Evolutionary conservation across 2,329 filamentous ascomycete species (phyloP).

Genomic region (Ramichloridium luteum): DNA sequence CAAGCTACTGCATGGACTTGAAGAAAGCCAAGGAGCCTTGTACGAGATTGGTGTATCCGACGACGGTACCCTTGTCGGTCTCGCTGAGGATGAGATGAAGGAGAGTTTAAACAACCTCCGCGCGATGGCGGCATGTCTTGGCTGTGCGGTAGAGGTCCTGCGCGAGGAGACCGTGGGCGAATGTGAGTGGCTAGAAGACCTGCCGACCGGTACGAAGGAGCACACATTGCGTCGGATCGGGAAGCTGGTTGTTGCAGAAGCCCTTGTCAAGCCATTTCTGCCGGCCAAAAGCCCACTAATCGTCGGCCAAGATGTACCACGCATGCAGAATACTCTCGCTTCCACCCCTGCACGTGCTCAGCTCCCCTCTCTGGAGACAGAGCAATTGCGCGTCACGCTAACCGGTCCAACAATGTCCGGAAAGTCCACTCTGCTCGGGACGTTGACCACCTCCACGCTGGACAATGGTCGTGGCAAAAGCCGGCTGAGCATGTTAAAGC

Average conservation of each 20-base stretch:
- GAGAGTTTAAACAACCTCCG: constrained; percentile 77
- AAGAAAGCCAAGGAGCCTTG: constrained; percentile 83
- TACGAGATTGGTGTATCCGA: constrained; percentile 97
- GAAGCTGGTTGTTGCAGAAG: constrained; percentile 78
- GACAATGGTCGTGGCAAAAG: constrained; percentile 91
- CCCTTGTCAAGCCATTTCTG: constrained; percentile 63
- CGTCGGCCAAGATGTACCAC: background rate
- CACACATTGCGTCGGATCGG: constrained; percentile 29
- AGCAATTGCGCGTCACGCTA: constrained; percentile 76
- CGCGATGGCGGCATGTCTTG: constrained; percentile 84
- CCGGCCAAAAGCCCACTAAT: constrained; percentile 12
- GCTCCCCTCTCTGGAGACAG: constrained; percentile 28
- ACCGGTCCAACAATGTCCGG: constrained; percentile 83
- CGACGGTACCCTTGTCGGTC: constrained; percentile 77
- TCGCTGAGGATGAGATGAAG: constrained; percentile 81
- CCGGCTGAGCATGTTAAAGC: constrained; percentile 75
- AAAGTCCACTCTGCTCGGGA: constrained; percentile 83
- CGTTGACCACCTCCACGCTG: constrained; percentile 70
- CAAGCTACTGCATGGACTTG: constrained; percentile 58
- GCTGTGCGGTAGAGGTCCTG: constrained; percentile 70
- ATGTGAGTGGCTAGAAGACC: constrained; percentile 57
- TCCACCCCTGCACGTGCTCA: no score
- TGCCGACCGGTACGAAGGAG: constrained; percentile 10
- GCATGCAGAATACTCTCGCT: no score
- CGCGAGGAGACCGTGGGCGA: constrained; percentile 75